Evolutionary conservation across 176 grass and related monocot genomes (phyloP), one percentile per base, ranked within the genome.

Genomic region (Microstegium vimineum): DNA sequence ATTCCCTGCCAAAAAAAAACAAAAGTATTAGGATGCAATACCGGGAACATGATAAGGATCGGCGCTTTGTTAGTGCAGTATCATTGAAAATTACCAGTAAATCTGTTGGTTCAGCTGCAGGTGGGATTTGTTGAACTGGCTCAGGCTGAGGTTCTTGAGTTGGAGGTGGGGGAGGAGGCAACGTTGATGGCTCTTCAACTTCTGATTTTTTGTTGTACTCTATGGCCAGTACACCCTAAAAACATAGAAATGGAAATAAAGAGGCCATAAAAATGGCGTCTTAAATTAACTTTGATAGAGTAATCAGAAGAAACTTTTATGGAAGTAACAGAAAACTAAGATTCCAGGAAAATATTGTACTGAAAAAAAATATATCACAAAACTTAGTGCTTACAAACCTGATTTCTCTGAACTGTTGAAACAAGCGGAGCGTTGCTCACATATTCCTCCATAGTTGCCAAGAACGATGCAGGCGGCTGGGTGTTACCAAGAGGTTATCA

Each of bases 401-500:
- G 89, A 57, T 91, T 84, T 84, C 76, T 94, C 14, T 77, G 77
- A 82, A 69, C 60, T 25, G 81, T 86, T 74, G 93, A 93, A 85
- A 76, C 76, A 84, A 92, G 76, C 31, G 90, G 96, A 42, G 93
- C 89, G 77, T 98, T 89, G 87, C 72, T 95, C 20, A 98, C 87
- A 59, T 98, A 98, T 81, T 98, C 93, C 82, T 98, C 93, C 96
- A 98, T 98, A 41, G 87, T 63, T 71, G 77, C 83, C 31, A 98
- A 72, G 87, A 98, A 98, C 8, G 96, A 98, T 23, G 90, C 82
- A 20, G 93, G 92, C 2, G 96, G 93, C 96, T 98, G 92, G 60
- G 52, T 54, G 66, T 85, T 34, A 71, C 59, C 54, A 69, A 69
- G 64, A 74, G 22, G 57, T 42, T 78, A 73, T 73, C 65, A 86